Evolutionary conservation across 2,329 filamentous ascomycete genomes (phyloP), one percentile per base, ranked within the genome.

Genomic region (Colletotrichum theobromicola): DNA sequence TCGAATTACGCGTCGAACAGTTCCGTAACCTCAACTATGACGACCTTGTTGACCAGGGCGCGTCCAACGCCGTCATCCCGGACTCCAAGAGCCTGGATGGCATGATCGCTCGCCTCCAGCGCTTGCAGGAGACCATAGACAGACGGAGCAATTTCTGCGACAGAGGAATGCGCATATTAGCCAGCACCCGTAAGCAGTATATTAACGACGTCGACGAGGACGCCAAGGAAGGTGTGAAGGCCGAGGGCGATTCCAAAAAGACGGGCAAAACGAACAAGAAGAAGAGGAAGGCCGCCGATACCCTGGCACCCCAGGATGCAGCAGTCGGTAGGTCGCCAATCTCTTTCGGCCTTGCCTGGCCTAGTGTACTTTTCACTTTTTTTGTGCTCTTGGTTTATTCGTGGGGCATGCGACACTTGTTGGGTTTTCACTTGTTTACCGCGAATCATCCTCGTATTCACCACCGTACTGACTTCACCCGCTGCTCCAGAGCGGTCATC

Each of bases 281-380:
- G 88, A 95, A 94, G 86, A 92, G 94, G 82, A 95, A 95, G 84
- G 94, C 93, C 28, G 87, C 90, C 9, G 91, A 93, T 72, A 87
- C 83, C 68, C 85, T 90, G 35, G 87, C 87, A 73, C 88, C 90
- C 10, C 90, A 89, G 74, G 91, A 94, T 76, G 82, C 78, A 34
- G 79, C 78, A 58, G 82, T 85, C 80, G 68, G 82, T 76, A 71
- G 57, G 74, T 75, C 55, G 64, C 68, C 21, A 58, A 55, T 57
- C 46, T 46, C 67, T 60, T 15, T 72, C 35, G 69, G 58, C 69
- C 72, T 35, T 58, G 57, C 60, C 68, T 60, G 55, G 65, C 37
- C 12, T 72, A 68, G 34, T 69, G 37, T 37, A 21, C 30, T 60
- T 61, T 72, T 69, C 34, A 24, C 37, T 32, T 57, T 63, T n/a